Evolutionary conservation across 345 rosid species (phyloP).

Genomic region (Corchorus capsularis): DNA sequence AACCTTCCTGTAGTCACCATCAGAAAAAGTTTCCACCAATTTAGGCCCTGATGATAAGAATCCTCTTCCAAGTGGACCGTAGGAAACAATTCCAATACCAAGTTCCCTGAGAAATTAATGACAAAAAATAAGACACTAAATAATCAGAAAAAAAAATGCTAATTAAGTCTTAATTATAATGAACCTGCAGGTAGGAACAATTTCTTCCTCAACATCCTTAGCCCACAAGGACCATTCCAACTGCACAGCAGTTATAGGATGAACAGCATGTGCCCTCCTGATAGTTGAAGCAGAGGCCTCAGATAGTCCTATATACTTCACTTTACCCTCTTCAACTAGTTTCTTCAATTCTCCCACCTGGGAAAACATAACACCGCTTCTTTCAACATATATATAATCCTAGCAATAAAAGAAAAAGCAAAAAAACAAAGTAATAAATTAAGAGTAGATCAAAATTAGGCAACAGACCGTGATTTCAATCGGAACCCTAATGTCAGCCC

Average conservation of each 20-base stretch:
- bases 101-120: constrained; percentile 49
- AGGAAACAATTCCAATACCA: constrained; percentile 69
- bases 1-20: constrained; percentile 50
- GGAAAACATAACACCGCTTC: not conserved
- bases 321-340: constrained; percentile 70
- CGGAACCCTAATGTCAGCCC: constrained; percentile 44
- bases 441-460: not conserved
- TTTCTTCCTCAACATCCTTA: constrained; percentile 69
- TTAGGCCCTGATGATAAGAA: constrained; percentile 60
- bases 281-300: constrained; percentile 83
- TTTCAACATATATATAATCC: too few relatives aligned
- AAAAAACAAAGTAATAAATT: too few relatives aligned
- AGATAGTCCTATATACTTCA: constrained; percentile 66
- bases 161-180: not conserved
- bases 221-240: constrained; percentile 83
- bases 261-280: constrained; percentile 78
- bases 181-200: constrained; percentile 13
- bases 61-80: constrained; percentile 68
- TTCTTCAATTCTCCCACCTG: constrained; percentile 59
- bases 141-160: not conserved
- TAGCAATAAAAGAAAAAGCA: not conserved
- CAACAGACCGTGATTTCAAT: constrained; percentile 48
- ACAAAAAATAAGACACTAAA: not conserved
- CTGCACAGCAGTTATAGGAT: constrained; percentile 69
- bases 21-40: constrained; percentile 36